A percentile compares a stretch with the other conserved stretches of the same genome.
Evolutionary conservation across 768 basidiomycete genomes (phyloP).

Genomic region (Holtermannia corniformis): DNA sequence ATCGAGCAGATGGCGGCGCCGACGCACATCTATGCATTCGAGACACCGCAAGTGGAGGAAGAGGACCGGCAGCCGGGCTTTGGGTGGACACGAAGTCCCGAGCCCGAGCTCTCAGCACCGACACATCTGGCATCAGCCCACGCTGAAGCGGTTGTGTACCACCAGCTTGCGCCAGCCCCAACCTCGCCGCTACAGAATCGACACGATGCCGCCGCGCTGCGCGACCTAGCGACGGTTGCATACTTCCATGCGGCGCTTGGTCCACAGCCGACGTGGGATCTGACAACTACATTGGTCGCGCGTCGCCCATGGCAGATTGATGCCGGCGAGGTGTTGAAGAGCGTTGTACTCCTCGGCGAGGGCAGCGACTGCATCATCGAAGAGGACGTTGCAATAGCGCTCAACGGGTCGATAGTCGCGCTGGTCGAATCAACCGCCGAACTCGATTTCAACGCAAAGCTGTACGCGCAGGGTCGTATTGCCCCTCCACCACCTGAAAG

Average conservation of each 20-base stretch:
- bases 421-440: slow-evolving; percentile 46
- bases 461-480: neutral
- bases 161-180: slow-evolving; percentile 46
- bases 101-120: neutral
- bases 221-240: slow-evolving; percentile 60
- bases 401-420: slow-evolving; percentile 74
- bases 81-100: slow-evolving; percentile 23
- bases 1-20: slow-evolving; percentile 62
- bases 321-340: slow-evolving; percentile 51
- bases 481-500: neutral
- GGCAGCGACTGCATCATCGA: slow-evolving; percentile 70
- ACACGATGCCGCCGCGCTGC: slow-evolving; percentile 59
- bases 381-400: slow-evolving; percentile 57
- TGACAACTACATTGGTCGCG: slow-evolving; percentile 57
- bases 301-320: slow-evolving; percentile 64
- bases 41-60: slow-evolving; percentile 7
- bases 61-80: slow-evolving; percentile 3
- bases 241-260: slow-evolving; percentile 59
- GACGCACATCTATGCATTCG: slow-evolving; percentile 49
- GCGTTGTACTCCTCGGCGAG: slow-evolving; percentile 59
- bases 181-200: slow-evolving; percentile 45
- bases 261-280: slow-evolving; percentile 57
- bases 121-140: slow-evolving; percentile 9
- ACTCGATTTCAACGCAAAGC: neutral
- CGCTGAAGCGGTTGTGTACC: neutral